Evolutionary conservation across 2,329 filamentous ascomycete genomes (phyloP).

Genomic region (Epichloe hybrida): DNA sequence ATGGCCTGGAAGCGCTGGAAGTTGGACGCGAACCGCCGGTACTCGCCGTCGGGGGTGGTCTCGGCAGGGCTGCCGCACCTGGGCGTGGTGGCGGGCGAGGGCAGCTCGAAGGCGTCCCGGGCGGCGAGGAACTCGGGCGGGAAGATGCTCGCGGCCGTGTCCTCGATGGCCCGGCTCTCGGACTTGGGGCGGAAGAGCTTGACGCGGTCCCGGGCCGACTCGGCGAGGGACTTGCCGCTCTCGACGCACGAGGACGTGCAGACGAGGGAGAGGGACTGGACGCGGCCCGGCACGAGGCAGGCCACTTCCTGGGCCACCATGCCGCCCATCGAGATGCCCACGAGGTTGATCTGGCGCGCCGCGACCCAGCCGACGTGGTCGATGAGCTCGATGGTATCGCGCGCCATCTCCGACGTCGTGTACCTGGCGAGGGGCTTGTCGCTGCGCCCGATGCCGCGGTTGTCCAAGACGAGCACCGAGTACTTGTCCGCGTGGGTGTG

Average conservation of each 20-base stretch:
- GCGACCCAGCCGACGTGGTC: constrained; percentile 55
- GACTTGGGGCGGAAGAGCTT: constrained; percentile 55
- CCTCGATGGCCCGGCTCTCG: constrained; percentile 50
- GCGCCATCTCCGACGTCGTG: constrained; percentile 74
- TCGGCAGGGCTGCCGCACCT: constrained; percentile 17
- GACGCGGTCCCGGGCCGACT: constrained; percentile 47
- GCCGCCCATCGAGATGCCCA: constrained; percentile 74
- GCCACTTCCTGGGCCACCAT: constrained; percentile 84
- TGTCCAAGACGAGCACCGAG: constrained; percentile 66
- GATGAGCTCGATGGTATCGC: constrained; percentile 55
- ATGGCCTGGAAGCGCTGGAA: constrained; percentile 72
- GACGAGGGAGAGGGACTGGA: constrained; percentile 44
- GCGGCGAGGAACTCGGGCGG: constrained; percentile 44
- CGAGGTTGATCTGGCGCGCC: constrained; percentile 44
- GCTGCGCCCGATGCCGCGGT: constrained; percentile 70
- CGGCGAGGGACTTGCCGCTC: constrained; percentile 44
- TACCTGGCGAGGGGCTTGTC: constrained; percentile 68
- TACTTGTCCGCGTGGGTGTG: constrained; percentile 55
- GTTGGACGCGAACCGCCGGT: constrained; percentile 54
- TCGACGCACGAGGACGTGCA: constrained; percentile 49
- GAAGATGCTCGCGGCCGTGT: constrained; percentile 55
- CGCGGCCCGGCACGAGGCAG: constrained; percentile 33
- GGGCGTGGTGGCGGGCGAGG: constrained; percentile 28
- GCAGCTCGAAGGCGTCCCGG: constrained; percentile 45
- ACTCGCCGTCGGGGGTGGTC: constrained; percentile 19